These are phyloP conservation scores for Zea mays DNA, from an alignment of 176 grass and related monocot genomes.

Conservation along the genomic window Zm-B73-REFERENCE-NAM-5.0 NC_050098.1:177705501-177706000, in stretches of 20 bases:
- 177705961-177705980: constrained; percentile 15
- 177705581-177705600: background rate
- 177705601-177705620: constrained; percentile 4
- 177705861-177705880: constrained; percentile 12
- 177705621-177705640: constrained; percentile 18
- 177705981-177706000: constrained; percentile 7
- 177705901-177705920: background rate
- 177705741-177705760: constrained; percentile 64
- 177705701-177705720: constrained; percentile 98
- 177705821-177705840: constrained; percentile 74
- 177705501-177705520: background rate
- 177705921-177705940: background rate
- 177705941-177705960: background rate
- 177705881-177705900: background rate
- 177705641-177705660: background rate
- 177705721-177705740: constrained; percentile 77
- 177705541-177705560: background rate
- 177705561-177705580: constrained; percentile 26
- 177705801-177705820: constrained; percentile 71
- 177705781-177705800: constrained; percentile 91
- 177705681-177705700: constrained; percentile 91
- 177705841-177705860: constrained; percentile 3
- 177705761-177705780: constrained; percentile 70
- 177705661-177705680: constrained; percentile 95
- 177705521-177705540: background rate